A percentile compares a stretch with the other conserved stretches of the same genome.
Conservation (phyloP, 1,284 basidiomycete species). For the Takashimella koratensis region DNA sequence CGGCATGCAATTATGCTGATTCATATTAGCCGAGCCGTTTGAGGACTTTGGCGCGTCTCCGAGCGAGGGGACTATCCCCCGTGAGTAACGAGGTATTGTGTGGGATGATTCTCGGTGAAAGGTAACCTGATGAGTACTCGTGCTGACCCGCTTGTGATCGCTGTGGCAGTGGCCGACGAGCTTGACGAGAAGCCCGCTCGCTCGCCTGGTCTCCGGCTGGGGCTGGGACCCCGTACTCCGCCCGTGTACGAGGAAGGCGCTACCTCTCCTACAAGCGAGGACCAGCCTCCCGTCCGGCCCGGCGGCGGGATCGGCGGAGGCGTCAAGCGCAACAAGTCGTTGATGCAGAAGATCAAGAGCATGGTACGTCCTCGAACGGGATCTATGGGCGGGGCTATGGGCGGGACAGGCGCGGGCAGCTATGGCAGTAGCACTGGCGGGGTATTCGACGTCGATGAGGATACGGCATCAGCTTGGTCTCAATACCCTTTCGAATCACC, state of each 20-base stretch:
- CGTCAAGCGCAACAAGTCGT: constrained; percentile 49
- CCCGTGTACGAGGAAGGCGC: constrained; percentile 5
- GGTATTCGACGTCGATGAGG: neutral
- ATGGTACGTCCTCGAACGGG: constrained; percentile 47
- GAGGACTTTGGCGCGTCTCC: constrained; percentile 48
- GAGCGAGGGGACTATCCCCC: constrained; percentile 26
- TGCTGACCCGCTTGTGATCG: too few relatives aligned
- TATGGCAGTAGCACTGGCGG: neutral
- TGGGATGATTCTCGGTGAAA: too few relatives aligned
- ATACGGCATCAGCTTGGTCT: neutral
- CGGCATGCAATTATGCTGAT: neutral
- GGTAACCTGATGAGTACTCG: too few relatives aligned
- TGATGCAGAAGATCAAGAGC: constrained; percentile 51
- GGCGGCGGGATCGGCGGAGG: constrained; percentile 24
- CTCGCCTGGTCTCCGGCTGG: constrained; percentile 34
- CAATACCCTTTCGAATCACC: neutral
- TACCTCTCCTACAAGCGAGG: neutral
- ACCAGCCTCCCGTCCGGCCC: neutral
- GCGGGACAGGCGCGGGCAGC: neutral
- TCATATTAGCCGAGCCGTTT: constrained; percentile 44
- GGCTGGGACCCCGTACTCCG: constrained; percentile 11
- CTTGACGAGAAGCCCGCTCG: constrained; percentile 22
- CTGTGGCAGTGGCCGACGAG: constrained; percentile 28
- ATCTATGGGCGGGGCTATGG: constrained; percentile 20
- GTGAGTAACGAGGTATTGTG: too few relatives aligned